Percentiles rank a stretch among this genome's conserved stretches.
These are phyloP conservation scores for Termitomyces titanicus DNA, from an alignment of 768 basidiomycete species.

Conservation along the genomic window DNA sequence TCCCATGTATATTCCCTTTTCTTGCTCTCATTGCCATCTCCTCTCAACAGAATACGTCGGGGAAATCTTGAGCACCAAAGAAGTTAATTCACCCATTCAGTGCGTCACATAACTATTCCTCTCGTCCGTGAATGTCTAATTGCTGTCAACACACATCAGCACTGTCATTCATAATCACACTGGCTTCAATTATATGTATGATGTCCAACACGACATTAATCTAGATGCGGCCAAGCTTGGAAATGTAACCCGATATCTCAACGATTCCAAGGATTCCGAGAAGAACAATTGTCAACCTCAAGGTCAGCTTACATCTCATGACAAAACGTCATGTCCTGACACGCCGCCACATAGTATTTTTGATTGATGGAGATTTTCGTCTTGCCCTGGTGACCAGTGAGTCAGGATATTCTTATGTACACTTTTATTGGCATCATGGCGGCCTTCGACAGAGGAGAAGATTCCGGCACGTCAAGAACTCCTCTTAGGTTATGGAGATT, in stretches of 20 bases:
- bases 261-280: conserved; percentile 12
- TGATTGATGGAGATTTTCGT: conserved; percentile 7
- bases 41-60: conserved; percentile 39
- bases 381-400: conserved; percentile 2
- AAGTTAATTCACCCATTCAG: not conserved
- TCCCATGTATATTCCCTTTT: not conserved
- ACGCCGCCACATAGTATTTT: not conserved
- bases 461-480: not conserved
- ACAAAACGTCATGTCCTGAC: not conserved
- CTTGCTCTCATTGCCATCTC: not conserved
- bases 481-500: not conserved
- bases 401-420: not conserved
- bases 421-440: not conserved
- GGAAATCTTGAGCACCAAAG: conserved; percentile 13
- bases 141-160: conserved; percentile 1
- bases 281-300: conserved; percentile 16
- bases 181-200: conserved; percentile 10
- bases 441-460: not conserved
- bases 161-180: conserved; percentile 5
- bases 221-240: conserved; percentile 14
- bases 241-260: conserved; percentile 23
- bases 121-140: not conserved
- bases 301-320: conserved; percentile 6
- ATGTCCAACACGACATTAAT: not conserved
- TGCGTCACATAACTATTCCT: not conserved